Base-by-base conservation (phyloP, 257 asterid genomes). In the Solanum lycopersicoides region DNA sequence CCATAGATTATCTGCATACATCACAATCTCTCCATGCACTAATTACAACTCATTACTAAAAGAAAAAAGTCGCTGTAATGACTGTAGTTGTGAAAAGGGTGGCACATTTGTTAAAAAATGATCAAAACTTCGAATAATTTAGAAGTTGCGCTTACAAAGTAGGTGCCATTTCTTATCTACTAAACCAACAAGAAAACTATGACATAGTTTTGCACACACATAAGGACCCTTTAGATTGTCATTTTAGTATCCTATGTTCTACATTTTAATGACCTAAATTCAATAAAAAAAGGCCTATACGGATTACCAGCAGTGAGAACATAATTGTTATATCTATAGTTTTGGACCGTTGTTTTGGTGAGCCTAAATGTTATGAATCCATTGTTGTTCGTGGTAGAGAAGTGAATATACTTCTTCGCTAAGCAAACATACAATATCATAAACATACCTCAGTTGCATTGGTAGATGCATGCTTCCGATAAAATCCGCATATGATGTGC, bases 401-500 rank as follows among this genome's bases (percentile, higher is more conserved):
- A 80, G 69, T 47, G 42, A 47, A 47, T 79, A 44, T 28, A 30
- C 28, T 45, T 80, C 68, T 28, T 80, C 5, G 1, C 84, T 47
- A 32, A 10, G 25, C 16, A 30, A 80, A 80, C 68, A 28, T 30
- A 79, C 28, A 28, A 79, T 28, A 47, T 5, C 41, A 32, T 28
- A 4, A 9, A 80, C 84, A 10, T 88, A 96, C 99, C 99, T 95
- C 91, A 96, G 89, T 87, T 96, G 99, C 98, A 95, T 95, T 14
- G 99, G 98, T 35, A 96, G 94, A 93, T 96, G 99, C 97, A 95
- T 88, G 86, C 90, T 95, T 25, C 34, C 82, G 85, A 96, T 96
- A 86, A 96, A 96, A 93, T 96, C 99, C 45, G 97, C 93, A 92
- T 96, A 95, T 83, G 99, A 95, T 85, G 98, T 96, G 73, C 99